Percentiles rank a stretch among this genome's conserved stretches.
Conservation (phyloP, 768 basidiomycete genomes). For the Suillus subalutaceus region DNA sequence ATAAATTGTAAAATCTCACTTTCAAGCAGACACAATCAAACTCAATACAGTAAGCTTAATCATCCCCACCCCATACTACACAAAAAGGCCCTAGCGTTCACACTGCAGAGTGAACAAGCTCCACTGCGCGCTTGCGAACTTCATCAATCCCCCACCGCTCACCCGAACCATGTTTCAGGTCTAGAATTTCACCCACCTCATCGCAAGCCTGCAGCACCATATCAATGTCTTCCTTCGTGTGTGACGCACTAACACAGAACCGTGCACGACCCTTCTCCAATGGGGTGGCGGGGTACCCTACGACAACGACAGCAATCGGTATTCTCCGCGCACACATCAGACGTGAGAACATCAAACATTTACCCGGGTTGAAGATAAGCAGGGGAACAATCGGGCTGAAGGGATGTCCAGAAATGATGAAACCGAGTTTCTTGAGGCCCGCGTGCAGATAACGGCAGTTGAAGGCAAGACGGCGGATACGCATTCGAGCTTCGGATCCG, state of each 20-base stretch:
- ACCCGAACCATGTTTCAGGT: constrained; percentile 78
- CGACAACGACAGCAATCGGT: constrained; percentile 88
- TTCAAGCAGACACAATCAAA: no score
- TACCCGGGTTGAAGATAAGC: constrained; percentile 89
- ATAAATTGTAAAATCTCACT: not conserved
- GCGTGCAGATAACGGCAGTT: constrained; percentile 91
- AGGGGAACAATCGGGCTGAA: constrained; percentile 94
- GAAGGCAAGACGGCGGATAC: constrained; percentile 90
- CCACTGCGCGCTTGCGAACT: constrained; percentile 70
- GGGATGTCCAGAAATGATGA: constrained; percentile 93
- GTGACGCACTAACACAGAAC: constrained; percentile 92
- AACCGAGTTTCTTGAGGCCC: constrained; percentile 88
- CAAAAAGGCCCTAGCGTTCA: constrained; percentile 12
- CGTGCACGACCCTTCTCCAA: constrained; percentile 87
- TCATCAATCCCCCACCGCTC: constrained; percentile 83
- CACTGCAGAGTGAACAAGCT: constrained; percentile 56
- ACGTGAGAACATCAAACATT: constrained; percentile 89
- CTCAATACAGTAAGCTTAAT: no score
- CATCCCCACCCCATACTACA: no score
- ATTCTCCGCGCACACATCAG: constrained; percentile 71
- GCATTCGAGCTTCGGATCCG: constrained; percentile 80
- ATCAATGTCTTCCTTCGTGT: constrained; percentile 98
- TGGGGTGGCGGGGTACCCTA: constrained; percentile 89
- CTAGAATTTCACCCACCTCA: constrained; percentile 87
- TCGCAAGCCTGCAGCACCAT: constrained; percentile 82